Conservation (phyloP, 2,329 filamentous ascomycete genomes). For the Colletotrichum aenigma region DNA sequence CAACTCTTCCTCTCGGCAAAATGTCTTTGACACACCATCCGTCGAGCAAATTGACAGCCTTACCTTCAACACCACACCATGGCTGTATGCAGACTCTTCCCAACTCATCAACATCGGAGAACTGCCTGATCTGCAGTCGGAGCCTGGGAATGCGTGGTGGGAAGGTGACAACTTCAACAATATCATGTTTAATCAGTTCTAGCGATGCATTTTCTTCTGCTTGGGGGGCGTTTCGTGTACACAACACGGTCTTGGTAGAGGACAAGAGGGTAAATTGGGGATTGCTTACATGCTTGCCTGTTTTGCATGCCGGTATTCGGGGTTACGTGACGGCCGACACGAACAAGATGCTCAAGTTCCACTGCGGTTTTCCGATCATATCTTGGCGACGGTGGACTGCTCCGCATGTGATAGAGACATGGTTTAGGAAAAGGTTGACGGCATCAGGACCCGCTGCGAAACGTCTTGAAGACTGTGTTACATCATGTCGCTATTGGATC, state of each 20-base stretch:
- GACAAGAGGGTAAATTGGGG: conserved; percentile 6
- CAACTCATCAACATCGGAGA: conserved; percentile 42
- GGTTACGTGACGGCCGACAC: not conserved
- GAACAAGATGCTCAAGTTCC: not conserved
- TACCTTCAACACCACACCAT: conserved; percentile 45
- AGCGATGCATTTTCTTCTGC: conserved; percentile 12
- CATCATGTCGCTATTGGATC: not conserved
- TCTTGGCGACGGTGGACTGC: not conserved
- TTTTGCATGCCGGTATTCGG: not conserved
- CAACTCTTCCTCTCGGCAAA: not conserved
- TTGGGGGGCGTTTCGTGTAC: not conserved
- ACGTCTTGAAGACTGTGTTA: not conserved
- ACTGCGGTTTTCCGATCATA: not conserved
- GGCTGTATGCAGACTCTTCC: conserved; percentile 46
- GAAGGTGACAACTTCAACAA: conserved; percentile 42
- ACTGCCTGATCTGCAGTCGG: conserved; percentile 34
- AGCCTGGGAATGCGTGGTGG: conserved; percentile 41
- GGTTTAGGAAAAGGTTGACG: not conserved
- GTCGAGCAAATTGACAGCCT: conserved; percentile 38
- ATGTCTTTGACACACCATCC: conserved; percentile 30
- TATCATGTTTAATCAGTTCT: conserved; percentile 42
- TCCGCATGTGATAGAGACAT: not conserved
- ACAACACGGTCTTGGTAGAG: not conserved
- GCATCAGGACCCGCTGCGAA: not conserved
- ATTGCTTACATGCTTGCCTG: not conserved